Evolutionary conservation across 768 basidiomycete species (phyloP).

Genomic region (Cystobasidium tubakii): DNA sequence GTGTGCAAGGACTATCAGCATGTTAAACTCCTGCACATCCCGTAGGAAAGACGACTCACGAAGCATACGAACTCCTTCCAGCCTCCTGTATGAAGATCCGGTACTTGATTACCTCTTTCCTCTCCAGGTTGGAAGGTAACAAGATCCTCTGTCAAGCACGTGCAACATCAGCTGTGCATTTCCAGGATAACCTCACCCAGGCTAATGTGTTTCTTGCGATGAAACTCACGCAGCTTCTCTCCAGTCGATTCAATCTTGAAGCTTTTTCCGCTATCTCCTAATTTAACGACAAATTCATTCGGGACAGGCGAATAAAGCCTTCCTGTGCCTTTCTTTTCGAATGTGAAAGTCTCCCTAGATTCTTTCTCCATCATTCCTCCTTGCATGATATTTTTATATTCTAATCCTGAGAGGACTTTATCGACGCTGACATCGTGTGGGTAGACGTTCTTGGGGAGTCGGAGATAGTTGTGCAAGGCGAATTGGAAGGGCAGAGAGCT

Average conservation of each 20-base stretch:
- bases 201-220: background rate
- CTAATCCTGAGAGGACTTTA: background rate
- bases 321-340: slow-evolving; percentile 4
- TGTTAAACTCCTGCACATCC: no score
- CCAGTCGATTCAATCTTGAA: slow-evolving; percentile 7
- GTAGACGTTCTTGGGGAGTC: background rate
- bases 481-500: background rate
- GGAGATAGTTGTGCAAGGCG: slow-evolving; percentile 1
- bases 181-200: background rate
- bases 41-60: background rate
- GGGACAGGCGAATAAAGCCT: slow-evolving; percentile 10
- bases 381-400: slow-evolving; percentile 7
- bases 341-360: background rate
- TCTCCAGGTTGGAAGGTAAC: slow-evolving; percentile 18
- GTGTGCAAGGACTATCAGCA: no score
- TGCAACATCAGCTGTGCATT: background rate
- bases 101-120: slow-evolving; percentile 19
- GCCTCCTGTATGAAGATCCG: slow-evolving; percentile 1
- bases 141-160: background rate
- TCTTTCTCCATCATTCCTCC: slow-evolving; percentile 3
- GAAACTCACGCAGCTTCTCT: background rate
- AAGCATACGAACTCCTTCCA: slow-evolving; percentile 11
- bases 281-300: background rate
- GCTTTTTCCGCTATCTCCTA: background rate
- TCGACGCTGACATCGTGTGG: slow-evolving; percentile 3